Base-by-base conservation (phyloP, 352 stramenopile genomes). In the Aphanomyces astaci region DNA sequence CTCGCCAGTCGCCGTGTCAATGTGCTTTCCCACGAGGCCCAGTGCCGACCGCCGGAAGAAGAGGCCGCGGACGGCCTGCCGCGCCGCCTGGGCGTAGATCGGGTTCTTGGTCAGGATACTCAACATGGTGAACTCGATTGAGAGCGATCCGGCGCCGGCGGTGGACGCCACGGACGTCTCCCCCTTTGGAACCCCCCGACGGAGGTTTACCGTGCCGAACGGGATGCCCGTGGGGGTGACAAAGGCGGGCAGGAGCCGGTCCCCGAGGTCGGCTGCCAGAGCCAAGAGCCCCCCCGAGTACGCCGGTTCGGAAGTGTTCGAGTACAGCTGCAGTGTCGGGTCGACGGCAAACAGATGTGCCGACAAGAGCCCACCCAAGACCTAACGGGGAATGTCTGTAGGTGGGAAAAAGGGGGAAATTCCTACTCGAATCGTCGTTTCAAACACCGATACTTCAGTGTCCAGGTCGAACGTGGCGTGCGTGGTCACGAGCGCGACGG, bases 71-170 rank as follows among this genome's bases (percentile, higher is more conserved):
- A 93, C 80, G 25, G 91, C 84, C 13, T 75, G 72, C 54, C 80
- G 76, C 3, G 88, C 78, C 11, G 82, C 85, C 22, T 72, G 70
- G 15, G 82, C 79, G 63, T 96, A 98, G 55, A 79, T 78, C 5
- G 76, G 63, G 19, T 94, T 71, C 31, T 73, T 73, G 33, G 84
- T 93, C 24, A 93, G 77, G 11, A 91, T 81, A 30, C 90, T 98
- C 10, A 99, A 77, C 72, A 99, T 88, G 17, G 94, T 96, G 68
- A 99, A 98, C 80, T 99, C 97, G 59, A 99, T 78, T 0, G 93
- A 89, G 0, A 99, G 80, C 43, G 96, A 98, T 17, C 97, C 97
- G 39, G 93, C 96, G 49, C 96, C 97, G 24, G 97, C 97, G 39
- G 97, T 96, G 13, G 90, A 98, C 2, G 97, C 93, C 68, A 98